Evolutionary conservation across 768 basidiomycete species (phyloP).

Genomic region (Mycena indigotica): DNA sequence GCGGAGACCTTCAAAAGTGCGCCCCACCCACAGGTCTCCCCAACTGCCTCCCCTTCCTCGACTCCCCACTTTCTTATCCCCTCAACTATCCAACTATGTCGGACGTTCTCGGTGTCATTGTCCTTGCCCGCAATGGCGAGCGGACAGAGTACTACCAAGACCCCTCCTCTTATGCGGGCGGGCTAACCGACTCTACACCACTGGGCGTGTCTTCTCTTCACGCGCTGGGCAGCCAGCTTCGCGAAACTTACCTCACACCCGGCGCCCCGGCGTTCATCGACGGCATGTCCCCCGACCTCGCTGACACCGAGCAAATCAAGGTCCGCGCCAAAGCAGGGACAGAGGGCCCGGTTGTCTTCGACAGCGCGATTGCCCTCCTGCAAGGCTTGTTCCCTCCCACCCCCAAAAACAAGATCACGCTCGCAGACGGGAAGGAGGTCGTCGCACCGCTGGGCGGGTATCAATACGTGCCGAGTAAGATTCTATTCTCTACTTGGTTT

Average conservation of each 20-base stretch:
- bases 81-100: no score
- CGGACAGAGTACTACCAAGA: slow-evolving; percentile 70
- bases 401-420: slow-evolving; percentile 64
- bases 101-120: slow-evolving; percentile 75
- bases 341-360: slow-evolving; percentile 85
- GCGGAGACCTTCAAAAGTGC: no score
- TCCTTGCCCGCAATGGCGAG: slow-evolving; percentile 81
- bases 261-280: slow-evolving; percentile 70
- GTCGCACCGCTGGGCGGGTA: slow-evolving; percentile 78
- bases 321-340: slow-evolving; percentile 81
- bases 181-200: slow-evolving; percentile 24
- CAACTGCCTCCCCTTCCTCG: no score
- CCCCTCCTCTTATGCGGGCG: slow-evolving; percentile 64
- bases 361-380: slow-evolving; percentile 80
- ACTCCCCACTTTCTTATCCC: no score
- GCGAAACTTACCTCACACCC: slow-evolving; percentile 65
- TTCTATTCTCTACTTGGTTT: not conserved
- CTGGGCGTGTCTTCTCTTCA: slow-evolving; percentile 42
- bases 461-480: slow-evolving; percentile 79
- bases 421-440: slow-evolving; percentile 77
- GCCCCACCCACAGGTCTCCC: no score
- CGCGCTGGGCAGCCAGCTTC: slow-evolving; percentile 62
- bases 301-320: slow-evolving; percentile 72
- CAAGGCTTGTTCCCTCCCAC: slow-evolving; percentile 89
- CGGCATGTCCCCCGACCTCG: slow-evolving; percentile 66